A percentile compares a stretch with the other conserved stretches of the same genome.
Conservation (phyloP, 768 basidiomycete genomes). For the Mycena maculata region DNA sequence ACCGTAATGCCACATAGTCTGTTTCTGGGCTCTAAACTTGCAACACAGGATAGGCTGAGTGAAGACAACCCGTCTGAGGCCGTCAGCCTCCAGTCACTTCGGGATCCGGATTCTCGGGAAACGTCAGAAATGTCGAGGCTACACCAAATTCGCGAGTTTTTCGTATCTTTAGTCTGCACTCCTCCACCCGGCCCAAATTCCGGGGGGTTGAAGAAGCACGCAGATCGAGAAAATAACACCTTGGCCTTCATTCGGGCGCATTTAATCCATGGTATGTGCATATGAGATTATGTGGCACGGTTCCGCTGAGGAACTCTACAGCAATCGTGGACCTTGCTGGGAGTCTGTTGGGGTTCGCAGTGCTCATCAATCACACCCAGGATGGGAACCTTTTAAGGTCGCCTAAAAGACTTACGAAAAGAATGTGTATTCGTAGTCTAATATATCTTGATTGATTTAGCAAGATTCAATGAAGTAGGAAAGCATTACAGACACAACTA, state of each 20-base stretch:
- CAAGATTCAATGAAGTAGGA: no score
- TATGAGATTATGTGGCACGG: no score
- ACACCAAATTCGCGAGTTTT: slow-evolving; percentile 37
- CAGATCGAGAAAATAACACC: slow-evolving; percentile 67
- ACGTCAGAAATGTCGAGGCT: slow-evolving; percentile 27
- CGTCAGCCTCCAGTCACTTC: slow-evolving; percentile 32
- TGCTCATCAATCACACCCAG: slow-evolving; percentile 92
- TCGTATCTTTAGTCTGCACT: slow-evolving; percentile 49
- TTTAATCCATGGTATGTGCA: slow-evolving; percentile 74
- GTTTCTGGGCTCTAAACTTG: slow-evolving; percentile 89
- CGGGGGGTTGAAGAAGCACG: slow-evolving; percentile 56
- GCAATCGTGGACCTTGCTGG: slow-evolving; percentile 72
- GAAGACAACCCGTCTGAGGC: slow-evolving; percentile 41
- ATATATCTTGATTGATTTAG: no score
- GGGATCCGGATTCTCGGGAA: slow-evolving; percentile 37
- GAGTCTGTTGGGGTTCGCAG: slow-evolving; percentile 84
- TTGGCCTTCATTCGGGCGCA: slow-evolving; percentile 69
- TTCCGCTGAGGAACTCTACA: no score
- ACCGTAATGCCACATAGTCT: slow-evolving; percentile 95
- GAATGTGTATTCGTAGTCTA: no score
- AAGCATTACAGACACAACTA: no score
- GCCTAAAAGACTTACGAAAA: no score
- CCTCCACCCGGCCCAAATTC: slow-evolving; percentile 50
- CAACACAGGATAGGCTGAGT: slow-evolving; percentile 81
- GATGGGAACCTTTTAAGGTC: no score